Base-by-base conservation (phyloP, 345 rosid genomes). In the thale cress (Arabidopsis thaliana) region DNA sequence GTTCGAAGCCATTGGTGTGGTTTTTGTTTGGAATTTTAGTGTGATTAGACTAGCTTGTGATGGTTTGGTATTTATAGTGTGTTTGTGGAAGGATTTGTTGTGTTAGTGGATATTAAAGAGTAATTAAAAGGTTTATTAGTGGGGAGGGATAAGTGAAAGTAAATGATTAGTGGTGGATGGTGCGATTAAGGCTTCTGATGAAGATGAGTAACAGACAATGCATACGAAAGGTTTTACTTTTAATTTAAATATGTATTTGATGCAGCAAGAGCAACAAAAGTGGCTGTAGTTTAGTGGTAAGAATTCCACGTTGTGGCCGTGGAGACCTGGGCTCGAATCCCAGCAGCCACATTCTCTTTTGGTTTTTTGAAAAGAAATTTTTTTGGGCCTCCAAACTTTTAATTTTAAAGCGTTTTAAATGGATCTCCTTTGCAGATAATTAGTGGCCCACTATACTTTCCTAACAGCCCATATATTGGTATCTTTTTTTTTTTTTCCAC, bases 261-360 rank as follows among this genome's bases (percentile, higher is more conserved):
- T 42, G 14, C 22, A 1, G 0, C 0, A 0, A 0, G 0, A 0
- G 0, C 11, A 71, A n/a, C 51, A 28, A 6, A 23, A 6, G 91
- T 84, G 89, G 88, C 86, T 87, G 92, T 87, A 87, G 89, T 84
- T 84, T 88, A 89, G 93, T 85, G 89, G 96, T 88, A 13, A 85
- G 89, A 86, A 89, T 85, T 85, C 87, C 84, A 89, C 88, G 88
- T 87, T 85, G 93, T 89, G 93, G 89, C 92, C 91, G 88, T 89
- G 86, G 87, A 83, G 90, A 87, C 89, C 90, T 85, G 88, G 90
- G 96, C 92, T 87, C 88, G 90, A 89, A 84, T 83, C 90, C 92
- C 87, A 87, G 87, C 92, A 86, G 92, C 90, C 89, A 87, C 92
- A 86, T 0, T 16, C 0, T 1, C 1, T 36, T 37, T 6, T 28